Conservation (phyloP, 2,329 filamentous ascomycete genomes). For the Penicillium concentricum region DNA sequence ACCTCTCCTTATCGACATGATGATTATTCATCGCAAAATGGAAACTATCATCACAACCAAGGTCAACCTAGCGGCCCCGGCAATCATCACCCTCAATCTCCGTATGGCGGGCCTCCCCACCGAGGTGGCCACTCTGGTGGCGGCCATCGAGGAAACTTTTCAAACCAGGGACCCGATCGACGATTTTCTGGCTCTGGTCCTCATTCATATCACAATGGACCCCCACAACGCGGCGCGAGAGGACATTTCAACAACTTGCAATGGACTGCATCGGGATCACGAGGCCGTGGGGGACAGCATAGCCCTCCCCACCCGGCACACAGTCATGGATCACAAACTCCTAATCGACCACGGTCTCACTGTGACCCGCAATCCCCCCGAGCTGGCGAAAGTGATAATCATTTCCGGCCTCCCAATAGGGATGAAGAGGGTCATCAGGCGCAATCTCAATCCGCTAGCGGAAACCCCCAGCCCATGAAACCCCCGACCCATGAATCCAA, state of each 20-base stretch:
- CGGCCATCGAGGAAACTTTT: slow-evolving; percentile 60
- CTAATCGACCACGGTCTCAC: slow-evolving; percentile 28
- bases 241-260: slow-evolving; percentile 66
- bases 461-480: slow-evolving; percentile 44
- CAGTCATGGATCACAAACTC: slow-evolving; percentile 34
- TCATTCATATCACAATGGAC: slow-evolving; percentile 44
- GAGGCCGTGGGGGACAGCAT: slow-evolving; percentile 50
- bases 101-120: slow-evolving; percentile 48
- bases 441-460: slow-evolving; percentile 44
- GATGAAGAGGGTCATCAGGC: slow-evolving; percentile 64
- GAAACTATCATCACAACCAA: slow-evolving; percentile 55
- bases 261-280: slow-evolving; percentile 63
- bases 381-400: slow-evolving; percentile 58
- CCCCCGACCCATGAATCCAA: slow-evolving; percentile 56
- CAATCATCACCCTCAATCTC: slow-evolving; percentile 44
- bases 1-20: slow-evolving; percentile 62
- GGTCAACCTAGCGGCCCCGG: slow-evolving; percentile 55
- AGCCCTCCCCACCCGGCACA: slow-evolving; percentile 39
- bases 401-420: slow-evolving; percentile 60
- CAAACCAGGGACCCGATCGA: slow-evolving; percentile 46
- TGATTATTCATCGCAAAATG: slow-evolving; percentile 52
- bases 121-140: slow-evolving; percentile 52
- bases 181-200: slow-evolving; percentile 48
- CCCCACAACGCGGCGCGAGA: slow-evolving; percentile 52
- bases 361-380: slow-evolving; percentile 35